Conservation (phyloP, 1,284 basidiomycete genomes). For the Xanthoconium separans region DNA sequence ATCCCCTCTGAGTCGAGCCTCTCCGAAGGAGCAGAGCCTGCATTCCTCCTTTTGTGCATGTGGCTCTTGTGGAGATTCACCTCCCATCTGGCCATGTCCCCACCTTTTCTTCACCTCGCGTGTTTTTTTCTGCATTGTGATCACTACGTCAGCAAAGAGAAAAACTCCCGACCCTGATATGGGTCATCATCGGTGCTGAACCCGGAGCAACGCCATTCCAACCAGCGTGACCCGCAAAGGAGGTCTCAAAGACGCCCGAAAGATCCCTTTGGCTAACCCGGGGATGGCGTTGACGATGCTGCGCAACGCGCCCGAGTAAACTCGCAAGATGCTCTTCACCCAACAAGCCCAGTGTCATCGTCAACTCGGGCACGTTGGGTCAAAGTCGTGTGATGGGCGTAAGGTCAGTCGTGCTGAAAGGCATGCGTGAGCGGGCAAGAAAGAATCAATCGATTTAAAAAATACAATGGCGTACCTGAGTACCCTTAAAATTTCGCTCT, state of each 20-base stretch:
- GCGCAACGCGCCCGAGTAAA: slow-evolving; percentile 73
- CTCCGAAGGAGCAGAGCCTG: slow-evolving; percentile 64
- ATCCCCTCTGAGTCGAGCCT: slow-evolving; percentile 71
- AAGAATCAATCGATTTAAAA: background rate
- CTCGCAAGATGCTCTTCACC: slow-evolving; percentile 40
- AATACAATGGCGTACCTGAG: slow-evolving; percentile 41
- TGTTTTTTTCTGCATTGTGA: slow-evolving; percentile 59
- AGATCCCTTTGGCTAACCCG: slow-evolving; percentile 84
- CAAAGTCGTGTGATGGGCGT: slow-evolving; percentile 53
- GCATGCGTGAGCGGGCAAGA: background rate
- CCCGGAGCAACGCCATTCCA: background rate
- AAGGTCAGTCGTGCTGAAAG: slow-evolving; percentile 64
- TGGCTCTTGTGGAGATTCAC: slow-evolving; percentile 85
- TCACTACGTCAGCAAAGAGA: no score
- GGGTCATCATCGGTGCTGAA: background rate
- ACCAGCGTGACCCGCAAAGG: slow-evolving; percentile 51
- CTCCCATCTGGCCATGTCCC: slow-evolving; percentile 91
- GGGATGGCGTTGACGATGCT: slow-evolving; percentile 84
- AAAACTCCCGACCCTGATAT: no score
- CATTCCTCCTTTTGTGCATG: slow-evolving; percentile 64
- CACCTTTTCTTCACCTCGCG: slow-evolving; percentile 67
- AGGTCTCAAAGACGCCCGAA: slow-evolving; percentile 82
- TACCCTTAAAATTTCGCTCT: slow-evolving; percentile 59
- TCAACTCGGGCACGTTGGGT: slow-evolving; percentile 15
- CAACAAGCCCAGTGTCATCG: slow-evolving; percentile 11